phyloP scores from a whole-genome alignment of 192 early-diverging fungal genomes.

The Backusella liffmaniae region DNA sequence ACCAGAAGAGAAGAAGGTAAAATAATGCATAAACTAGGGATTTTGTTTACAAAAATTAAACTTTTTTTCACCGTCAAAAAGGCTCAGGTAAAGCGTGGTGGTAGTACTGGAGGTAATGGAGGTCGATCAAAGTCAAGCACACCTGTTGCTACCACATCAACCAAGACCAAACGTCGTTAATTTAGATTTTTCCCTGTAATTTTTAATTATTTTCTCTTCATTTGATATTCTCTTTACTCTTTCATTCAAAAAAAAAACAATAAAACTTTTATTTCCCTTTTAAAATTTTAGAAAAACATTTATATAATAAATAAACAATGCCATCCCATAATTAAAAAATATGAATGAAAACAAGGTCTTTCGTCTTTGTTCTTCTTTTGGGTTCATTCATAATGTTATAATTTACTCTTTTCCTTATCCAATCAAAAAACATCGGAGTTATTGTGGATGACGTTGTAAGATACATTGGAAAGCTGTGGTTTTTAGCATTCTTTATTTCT shows the following conservation, averaged over 20 bases:
- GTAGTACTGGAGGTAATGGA: background rate
- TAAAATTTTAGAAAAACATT: conserved; percentile 7
- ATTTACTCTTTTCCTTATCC: background rate
- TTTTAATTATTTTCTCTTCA: conserved; percentile 3
- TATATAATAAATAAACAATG: background rate
- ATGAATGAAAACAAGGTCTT: background rate
- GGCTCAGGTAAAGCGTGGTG: background rate
- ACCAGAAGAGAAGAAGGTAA: conserved; percentile 35
- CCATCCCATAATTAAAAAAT: background rate
- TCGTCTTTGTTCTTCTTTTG: background rate
- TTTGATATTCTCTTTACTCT: background rate
- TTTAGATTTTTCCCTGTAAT: background rate
- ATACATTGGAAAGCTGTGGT: background rate
- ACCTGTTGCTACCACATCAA: conserved; percentile 3
- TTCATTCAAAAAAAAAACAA: background rate
- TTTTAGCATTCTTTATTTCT: background rate
- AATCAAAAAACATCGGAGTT: background rate
- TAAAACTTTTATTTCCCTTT: background rate
- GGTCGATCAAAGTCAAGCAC: conserved; percentile 13
- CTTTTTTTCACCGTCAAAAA: background rate
- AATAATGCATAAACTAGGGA: background rate
- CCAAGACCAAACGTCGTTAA: conserved; percentile 18
- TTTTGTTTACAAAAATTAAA: background rate
- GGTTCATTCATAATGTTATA: background rate
- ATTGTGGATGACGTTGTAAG: background rate